Base-by-base conservation (phyloP, 495 filamentous ascomycete species). In the Jackrogersella minutella region DNA sequence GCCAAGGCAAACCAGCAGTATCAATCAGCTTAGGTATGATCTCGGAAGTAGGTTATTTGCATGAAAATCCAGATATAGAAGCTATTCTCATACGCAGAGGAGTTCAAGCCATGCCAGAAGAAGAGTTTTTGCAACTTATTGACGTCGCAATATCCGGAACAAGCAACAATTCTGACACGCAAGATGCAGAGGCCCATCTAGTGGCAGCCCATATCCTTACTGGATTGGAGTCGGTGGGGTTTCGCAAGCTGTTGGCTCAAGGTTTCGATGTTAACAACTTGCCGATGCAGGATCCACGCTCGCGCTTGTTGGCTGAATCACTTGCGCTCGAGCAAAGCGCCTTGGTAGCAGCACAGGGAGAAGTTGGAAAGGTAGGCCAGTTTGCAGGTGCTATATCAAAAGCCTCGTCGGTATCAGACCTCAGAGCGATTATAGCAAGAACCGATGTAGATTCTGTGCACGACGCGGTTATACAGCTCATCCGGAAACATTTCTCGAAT, bases 31-130 rank as follows among this genome's bases (percentile, higher is more conserved):
- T 70, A 0, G 70, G 70, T 2, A 73, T 73, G 70, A 69, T 73
- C 14, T 66, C 70, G 0, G 70, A 67, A 24, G 70, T 70, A 0
- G 71, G 68, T 0, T 74, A 71, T 26, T 50, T 71, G 1, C 70
- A 72, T 31, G 75, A 77, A 26, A 72, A 77, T 21, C 70, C 74
- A 0, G 66, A 74, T 8, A 74, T 77, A 5, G 65, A 72, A 31
- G 52, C 57, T 1, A 31, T 75, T 1, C 40, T 76, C 5, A 16
- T 72, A 2, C 63, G 75, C 0, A 72, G 72, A 26, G 75, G 75
- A 0, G 66, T 78, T 16, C 69, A 74, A 22, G 17, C 50, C 1
- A 36, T 37, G 4, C 43, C 74, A 2, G 79, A 78, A 78, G 50
- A 55, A 0, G n/a, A n/a, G 26, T 30, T 30, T 30, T 30, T 30